Evolutionary conservation across 2,329 filamentous ascomycete genomes (phyloP).

Genomic region (Amylocarpus encephaloides): DNA sequence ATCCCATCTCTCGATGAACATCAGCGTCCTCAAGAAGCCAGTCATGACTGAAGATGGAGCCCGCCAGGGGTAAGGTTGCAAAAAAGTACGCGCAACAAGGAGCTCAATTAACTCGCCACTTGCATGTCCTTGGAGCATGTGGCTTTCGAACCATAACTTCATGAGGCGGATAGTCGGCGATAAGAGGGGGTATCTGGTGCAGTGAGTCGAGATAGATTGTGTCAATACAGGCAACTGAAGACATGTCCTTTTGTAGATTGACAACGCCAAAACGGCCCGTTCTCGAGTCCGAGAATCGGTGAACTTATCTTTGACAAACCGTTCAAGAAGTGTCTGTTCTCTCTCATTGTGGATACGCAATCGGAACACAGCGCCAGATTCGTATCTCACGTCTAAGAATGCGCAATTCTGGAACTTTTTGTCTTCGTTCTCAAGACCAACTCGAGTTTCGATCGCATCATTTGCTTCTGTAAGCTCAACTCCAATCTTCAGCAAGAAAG

Average conservation of each 20-base stretch:
- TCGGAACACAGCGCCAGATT: conserved; percentile 68
- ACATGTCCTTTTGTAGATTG: conserved; percentile 64
- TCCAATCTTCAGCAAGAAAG: conserved; percentile 66
- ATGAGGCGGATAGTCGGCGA: conserved; percentile 77
- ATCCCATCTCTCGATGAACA: conserved; percentile 81
- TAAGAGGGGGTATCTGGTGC: conserved; percentile 71
- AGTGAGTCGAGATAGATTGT: conserved; percentile 72
- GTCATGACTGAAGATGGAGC: conserved; percentile 69
- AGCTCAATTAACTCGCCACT: conserved; percentile 79
- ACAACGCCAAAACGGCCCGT: conserved; percentile 62
- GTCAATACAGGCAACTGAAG: conserved; percentile 70
- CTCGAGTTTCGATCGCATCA: conserved; percentile 54
- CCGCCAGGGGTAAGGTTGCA: conserved; percentile 75
- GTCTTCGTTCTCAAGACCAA: conserved; percentile 75
- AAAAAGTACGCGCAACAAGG: conserved; percentile 69
- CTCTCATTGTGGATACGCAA: conserved; percentile 84
- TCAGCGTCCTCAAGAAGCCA: conserved; percentile 74
- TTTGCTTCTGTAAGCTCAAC: conserved; percentile 59
- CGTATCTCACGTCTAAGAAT: conserved; percentile 75
- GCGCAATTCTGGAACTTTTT: conserved; percentile 67
- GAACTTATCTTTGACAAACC: conserved; percentile 68
- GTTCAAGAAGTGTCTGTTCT: conserved; percentile 73
- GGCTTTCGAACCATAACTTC: conserved; percentile 83
- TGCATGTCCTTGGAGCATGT: conserved; percentile 73
- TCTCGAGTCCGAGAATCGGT: conserved; percentile 60